phyloP scores from a whole-genome alignment of 371 early-diverging fungal species.

The Actinomortierella wolfii region DNA sequence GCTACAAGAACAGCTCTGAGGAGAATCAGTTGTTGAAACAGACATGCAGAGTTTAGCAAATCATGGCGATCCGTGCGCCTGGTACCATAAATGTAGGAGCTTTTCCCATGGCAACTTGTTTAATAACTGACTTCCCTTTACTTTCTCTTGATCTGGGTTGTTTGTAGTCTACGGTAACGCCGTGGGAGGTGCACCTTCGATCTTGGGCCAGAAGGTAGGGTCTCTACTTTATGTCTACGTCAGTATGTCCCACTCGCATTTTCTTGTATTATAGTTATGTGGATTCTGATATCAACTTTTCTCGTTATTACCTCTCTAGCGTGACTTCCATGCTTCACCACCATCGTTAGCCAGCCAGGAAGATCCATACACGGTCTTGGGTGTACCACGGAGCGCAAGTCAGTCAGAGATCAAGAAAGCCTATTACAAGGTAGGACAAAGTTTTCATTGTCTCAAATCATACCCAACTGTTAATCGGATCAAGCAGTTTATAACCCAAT shows the following conservation, averaged over 20 bases:
- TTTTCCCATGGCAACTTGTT: no score
- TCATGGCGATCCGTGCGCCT: neutral
- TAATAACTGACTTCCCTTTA: no score
- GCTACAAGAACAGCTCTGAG: neutral
- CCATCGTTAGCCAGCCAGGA: slow-evolving; percentile 49
- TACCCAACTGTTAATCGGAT: no score
- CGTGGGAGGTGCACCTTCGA: slow-evolving; percentile 35
- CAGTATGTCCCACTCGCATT: neutral
- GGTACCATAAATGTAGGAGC: slow-evolving; percentile 1
- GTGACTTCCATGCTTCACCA: slow-evolving; percentile 41
- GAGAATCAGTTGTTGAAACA: neutral
- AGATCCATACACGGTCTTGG: slow-evolving; percentile 85
- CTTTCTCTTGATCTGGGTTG: neutral
- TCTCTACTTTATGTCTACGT: neutral
- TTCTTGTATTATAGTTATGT: neutral
- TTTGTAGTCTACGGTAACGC: slow-evolving; percentile 24
- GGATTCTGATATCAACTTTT: neutral
- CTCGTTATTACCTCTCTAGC: slow-evolving; percentile 8
- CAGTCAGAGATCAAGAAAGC: slow-evolving; percentile 92
- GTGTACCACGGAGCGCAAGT: slow-evolving; percentile 77
- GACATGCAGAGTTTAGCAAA: neutral
- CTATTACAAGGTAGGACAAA: slow-evolving; percentile 75
- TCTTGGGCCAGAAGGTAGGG: slow-evolving; percentile 38
- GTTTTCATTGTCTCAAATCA: neutral
- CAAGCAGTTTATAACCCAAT: no score